Evolutionary conservation across 176 grass and related monocot species (phyloP).

Genomic region (Chloris gayana): DNA sequence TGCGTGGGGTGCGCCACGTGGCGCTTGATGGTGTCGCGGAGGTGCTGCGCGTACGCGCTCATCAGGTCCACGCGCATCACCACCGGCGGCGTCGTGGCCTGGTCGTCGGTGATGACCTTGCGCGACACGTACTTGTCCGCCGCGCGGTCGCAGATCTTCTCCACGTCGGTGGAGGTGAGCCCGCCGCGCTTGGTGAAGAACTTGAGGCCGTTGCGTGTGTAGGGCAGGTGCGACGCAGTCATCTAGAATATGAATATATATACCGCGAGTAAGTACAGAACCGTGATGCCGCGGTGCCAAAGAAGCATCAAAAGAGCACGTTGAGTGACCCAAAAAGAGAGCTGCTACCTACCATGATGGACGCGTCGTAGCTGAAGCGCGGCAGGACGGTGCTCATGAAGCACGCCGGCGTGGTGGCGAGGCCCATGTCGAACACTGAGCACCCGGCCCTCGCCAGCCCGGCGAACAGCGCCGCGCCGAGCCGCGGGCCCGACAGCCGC

Average conservation of each 20-base stretch:
- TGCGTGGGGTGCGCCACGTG: conserved; percentile 66
- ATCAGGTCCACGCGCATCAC: conserved; percentile 68
- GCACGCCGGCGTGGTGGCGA: conserved; percentile 87
- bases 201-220: conserved; percentile 92
- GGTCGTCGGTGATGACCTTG: conserved; percentile 28
- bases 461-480: conserved; percentile 62
- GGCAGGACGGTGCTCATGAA: conserved; percentile 82
- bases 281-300: too few species aligned
- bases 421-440: conserved; percentile 73
- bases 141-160: conserved; percentile 66
- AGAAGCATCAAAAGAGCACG: too few species aligned
- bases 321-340: too few species aligned
- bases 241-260: too few species aligned
- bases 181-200: conserved; percentile 84
- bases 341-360: conserved; percentile 67
- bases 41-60: conserved; percentile 76
- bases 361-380: conserved; percentile 71
- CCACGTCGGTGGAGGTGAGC: conserved; percentile 53
- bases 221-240: conserved; percentile 89
- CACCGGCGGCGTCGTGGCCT: conserved; percentile 17
- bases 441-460: conserved; percentile 75
- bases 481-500: conserved; percentile 50
- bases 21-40: conserved; percentile 67
- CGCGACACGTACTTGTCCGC: conserved; percentile 53
- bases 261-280: too few species aligned